Evolutionary conservation across 768 basidiomycete genomes (phyloP).

Genomic region (Gloeopeniophorella convolvens): DNA sequence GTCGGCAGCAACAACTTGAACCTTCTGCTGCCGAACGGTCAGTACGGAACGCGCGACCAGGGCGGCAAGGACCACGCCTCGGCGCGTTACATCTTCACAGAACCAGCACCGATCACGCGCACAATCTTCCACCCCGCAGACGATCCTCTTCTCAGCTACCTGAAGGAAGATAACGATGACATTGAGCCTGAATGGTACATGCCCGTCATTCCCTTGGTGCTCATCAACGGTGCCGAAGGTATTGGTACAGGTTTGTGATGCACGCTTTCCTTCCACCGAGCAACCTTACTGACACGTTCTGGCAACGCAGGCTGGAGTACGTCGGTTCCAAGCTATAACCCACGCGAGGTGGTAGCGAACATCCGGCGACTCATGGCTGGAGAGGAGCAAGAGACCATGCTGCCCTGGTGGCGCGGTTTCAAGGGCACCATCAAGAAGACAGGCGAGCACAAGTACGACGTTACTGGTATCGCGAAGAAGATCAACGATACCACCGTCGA

Average conservation of each 20-base stretch:
- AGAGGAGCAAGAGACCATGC: slow-evolving; percentile 80
- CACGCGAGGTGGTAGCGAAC: slow-evolving; percentile 82
- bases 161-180: slow-evolving; percentile 75
- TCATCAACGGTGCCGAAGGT: slow-evolving; percentile 94
- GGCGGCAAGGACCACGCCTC: slow-evolving; percentile 98
- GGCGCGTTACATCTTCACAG: slow-evolving; percentile 93
- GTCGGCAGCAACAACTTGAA: slow-evolving; percentile 97
- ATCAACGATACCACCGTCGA: slow-evolving; percentile 85
- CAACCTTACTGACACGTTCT: not conserved
- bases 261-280: not conserved
- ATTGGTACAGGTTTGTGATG: slow-evolving; percentile 79
- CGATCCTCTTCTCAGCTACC: slow-evolving; percentile 75
- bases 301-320: slow-evolving; percentile 85
- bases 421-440: slow-evolving; percentile 78
- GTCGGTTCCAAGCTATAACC: slow-evolving; percentile 86
- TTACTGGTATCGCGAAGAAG: slow-evolving; percentile 67
- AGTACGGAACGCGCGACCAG: slow-evolving; percentile 89
- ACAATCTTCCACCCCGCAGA: slow-evolving; percentile 76
- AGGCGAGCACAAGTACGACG: slow-evolving; percentile 81
- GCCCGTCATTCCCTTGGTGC: slow-evolving; percentile 80
- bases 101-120: slow-evolving; percentile 66
- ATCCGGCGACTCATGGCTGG: slow-evolving; percentile 79
- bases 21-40: slow-evolving; percentile 80
- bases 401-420: slow-evolving; percentile 98
- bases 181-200: slow-evolving; percentile 97